phyloP scores from a whole-genome alignment of 129 eudicot species.

The Cynara cardunculus region DNA sequence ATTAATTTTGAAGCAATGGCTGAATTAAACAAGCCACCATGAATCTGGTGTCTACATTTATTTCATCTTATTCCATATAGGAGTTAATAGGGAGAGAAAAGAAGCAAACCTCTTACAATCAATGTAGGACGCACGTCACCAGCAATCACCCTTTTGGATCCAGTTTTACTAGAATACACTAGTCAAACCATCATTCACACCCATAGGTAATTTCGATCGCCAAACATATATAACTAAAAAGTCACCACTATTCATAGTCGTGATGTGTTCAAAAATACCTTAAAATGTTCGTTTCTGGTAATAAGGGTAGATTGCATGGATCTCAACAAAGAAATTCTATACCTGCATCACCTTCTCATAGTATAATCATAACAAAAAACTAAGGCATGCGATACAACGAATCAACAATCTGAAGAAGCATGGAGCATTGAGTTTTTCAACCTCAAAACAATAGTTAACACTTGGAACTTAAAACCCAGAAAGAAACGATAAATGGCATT shows the following conservation, averaged over 20 bases:
- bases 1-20: no score
- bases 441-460: background rate
- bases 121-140: no score
- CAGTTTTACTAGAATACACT: no score
- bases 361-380: background rate
- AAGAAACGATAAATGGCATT: background rate
- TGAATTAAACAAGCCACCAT: no score
- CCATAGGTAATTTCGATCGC: background rate
- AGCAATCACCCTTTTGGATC: no score
- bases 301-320: background rate
- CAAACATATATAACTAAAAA: background rate
- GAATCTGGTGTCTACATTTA: no score
- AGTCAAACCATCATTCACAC: no score
- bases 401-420: background rate
- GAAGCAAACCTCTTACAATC: no score
- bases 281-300: background rate
- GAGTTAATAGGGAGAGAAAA: no score
- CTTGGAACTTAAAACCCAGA: background rate
- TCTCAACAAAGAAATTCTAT: background rate
- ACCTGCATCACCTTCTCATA: background rate
- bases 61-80: no score
- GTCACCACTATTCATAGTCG: background rate
- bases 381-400: background rate
- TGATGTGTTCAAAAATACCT: background rate
- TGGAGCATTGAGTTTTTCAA: background rate